Base-by-base conservation (phyloP, 2,329 filamentous ascomycete species). In the Penicillium sp. region DNA sequence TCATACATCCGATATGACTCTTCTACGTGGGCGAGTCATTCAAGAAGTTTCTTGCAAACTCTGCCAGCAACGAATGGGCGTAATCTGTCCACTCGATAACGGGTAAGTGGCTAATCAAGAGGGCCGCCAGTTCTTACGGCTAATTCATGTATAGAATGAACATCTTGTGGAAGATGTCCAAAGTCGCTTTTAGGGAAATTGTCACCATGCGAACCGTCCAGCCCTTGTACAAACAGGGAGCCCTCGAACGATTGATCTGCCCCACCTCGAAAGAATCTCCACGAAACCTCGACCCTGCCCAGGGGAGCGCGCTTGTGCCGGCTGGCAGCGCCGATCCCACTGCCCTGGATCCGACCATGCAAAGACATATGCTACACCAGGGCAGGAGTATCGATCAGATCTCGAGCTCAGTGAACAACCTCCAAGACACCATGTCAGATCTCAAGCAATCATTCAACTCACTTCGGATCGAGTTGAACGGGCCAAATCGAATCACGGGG, bases 371-470 rank as follows among this genome's bases (percentile, higher is more conserved):
- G 40, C 64, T 68, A 41, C 63, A 68, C 28, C 69, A 72, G 22
- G 66, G 65, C 3, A 54, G 65, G 36, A 71, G 61, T 47, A 64
- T 71, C 27, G 65, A 69, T 48, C 64, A 67, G 37, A 70, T 72
- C 12, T 69, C 68, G 5, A 70, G 52, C 41, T 70, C 69, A 3
- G 68, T 72, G 31, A 67, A 63, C 46, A 64, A 67, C 35, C 57
- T 71, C 4, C 66, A 71, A 30, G 69, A 71, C 49, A 70, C 68
- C 10, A 72, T 72, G 68, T 59, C 61, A 27, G 69, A 71, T 49
- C 49, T 72, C 25, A 71, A 71, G 50, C 55, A 66, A 38, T 65
- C 67, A n/a, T 71, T 72, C 38, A 70, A 62, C 4, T 56, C 67
- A 2, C 59, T 72, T 39, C 65, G 67, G 14, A 64, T 71, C 13